Conservation (phyloP, 768 basidiomycete genomes). For the Lactarius pseudohatsudake region DNA sequence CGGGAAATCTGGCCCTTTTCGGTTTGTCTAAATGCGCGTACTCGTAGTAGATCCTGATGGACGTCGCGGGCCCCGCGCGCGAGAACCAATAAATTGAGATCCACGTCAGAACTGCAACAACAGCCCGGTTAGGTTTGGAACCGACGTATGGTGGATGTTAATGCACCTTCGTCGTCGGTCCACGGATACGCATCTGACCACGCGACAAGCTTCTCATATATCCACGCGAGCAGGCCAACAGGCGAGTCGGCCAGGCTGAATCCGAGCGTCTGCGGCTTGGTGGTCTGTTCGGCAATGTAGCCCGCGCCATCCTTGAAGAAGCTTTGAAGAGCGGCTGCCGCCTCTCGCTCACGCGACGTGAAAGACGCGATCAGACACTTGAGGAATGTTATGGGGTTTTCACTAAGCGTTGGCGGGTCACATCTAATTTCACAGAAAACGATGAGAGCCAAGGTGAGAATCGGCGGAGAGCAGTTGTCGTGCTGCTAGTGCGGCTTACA, state of each 20-base stretch:
- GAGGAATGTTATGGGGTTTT: slow-evolving; percentile 35
- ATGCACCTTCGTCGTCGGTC: slow-evolving; percentile 52
- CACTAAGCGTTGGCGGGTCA: slow-evolving; percentile 30
- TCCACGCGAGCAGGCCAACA: slow-evolving; percentile 41
- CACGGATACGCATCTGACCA: slow-evolving; percentile 50
- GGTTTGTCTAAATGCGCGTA: not conserved
- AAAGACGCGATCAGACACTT: slow-evolving; percentile 36
- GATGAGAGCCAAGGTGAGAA: not conserved
- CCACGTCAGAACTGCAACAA: slow-evolving; percentile 54
- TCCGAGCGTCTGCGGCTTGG: slow-evolving; percentile 39
- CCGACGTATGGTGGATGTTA: not conserved
- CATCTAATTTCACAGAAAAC: not conserved
- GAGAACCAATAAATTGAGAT: slow-evolving; percentile 61
- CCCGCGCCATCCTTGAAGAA: slow-evolving; percentile 38
- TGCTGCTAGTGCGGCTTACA: slow-evolving; percentile 27
- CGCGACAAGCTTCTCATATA: slow-evolving; percentile 35
- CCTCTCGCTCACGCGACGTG: slow-evolving; percentile 39
- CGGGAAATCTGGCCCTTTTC: not conserved
- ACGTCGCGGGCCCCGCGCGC: slow-evolving; percentile 55
- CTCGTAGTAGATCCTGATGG: slow-evolving; percentile 61
- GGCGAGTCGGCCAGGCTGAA: slow-evolving; percentile 57
- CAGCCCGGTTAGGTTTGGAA: not conserved
- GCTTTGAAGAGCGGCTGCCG: slow-evolving; percentile 34
- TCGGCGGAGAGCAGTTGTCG: not conserved
- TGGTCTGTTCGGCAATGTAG: slow-evolving; percentile 41